These are phyloP conservation scores for Drechmeria coniospora DNA, from an alignment of 2,329 filamentous ascomycete genomes.

Conservation along the genomic window DNA sequence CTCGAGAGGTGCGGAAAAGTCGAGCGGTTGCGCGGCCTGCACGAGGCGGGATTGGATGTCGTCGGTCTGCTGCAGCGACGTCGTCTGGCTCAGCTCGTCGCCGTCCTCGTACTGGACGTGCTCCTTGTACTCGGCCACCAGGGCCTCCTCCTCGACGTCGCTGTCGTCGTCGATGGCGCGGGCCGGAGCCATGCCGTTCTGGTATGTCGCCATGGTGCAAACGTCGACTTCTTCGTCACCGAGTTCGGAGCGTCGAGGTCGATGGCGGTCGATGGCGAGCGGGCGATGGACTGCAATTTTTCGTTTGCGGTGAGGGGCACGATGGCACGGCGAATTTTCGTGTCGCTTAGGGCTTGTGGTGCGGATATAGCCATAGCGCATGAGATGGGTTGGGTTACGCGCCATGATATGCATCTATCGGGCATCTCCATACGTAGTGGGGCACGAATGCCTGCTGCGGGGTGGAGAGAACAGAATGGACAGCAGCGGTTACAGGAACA, in stretches of 20 bases:
- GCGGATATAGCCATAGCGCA: slow-evolving; percentile 12
- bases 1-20: slow-evolving; percentile 90
- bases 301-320: slow-evolving; percentile 14
- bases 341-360: slow-evolving; percentile 24
- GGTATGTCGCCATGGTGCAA: slow-evolving; percentile 41
- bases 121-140: slow-evolving; percentile 91
- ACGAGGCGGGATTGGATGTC: slow-evolving; percentile 87
- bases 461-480: no score
- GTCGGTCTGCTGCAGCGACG: slow-evolving; percentile 59
- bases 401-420: slow-evolving; percentile 14
- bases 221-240: slow-evolving; percentile 15
- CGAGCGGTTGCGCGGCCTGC: slow-evolving; percentile 83
- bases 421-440: slow-evolving; percentile 8
- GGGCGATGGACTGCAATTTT: slow-evolving; percentile 21
- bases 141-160: slow-evolving; percentile 88
- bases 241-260: slow-evolving; percentile 13
- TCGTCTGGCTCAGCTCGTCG: slow-evolving; percentile 63
- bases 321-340: slow-evolving; percentile 18
- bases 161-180: slow-evolving; percentile 63
- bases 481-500: no score
- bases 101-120: slow-evolving; percentile 89
- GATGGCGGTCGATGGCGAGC: no score
- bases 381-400: slow-evolving; percentile 8
- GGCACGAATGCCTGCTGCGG: no score
- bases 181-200: slow-evolving; percentile 44